Conservation (phyloP, 2,329 filamentous ascomycete genomes). For the Ceratocystis harringtonii region DNA sequence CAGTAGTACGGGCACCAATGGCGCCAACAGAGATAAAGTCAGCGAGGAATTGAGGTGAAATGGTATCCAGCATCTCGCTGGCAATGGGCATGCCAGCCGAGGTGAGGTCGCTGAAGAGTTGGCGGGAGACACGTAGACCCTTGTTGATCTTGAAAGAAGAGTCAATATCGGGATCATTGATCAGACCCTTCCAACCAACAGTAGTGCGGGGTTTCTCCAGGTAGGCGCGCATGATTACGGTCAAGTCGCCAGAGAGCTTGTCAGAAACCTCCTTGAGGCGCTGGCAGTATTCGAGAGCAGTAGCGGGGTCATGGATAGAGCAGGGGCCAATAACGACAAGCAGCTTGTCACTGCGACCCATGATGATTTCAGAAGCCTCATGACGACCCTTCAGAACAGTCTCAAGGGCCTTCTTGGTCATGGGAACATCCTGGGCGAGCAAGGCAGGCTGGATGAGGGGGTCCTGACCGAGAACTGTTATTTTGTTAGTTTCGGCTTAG, state of each 20-base stretch:
- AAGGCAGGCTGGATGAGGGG: slow-evolving; percentile 85
- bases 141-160: slow-evolving; percentile 99
- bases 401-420: slow-evolving; percentile 39
- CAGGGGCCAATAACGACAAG: slow-evolving; percentile 91
- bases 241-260: slow-evolving; percentile 68
- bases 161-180: slow-evolving; percentile 98
- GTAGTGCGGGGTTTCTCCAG: slow-evolving; percentile 97
- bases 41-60: slow-evolving; percentile 92
- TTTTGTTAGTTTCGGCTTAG: neutral
- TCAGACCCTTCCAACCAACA: slow-evolving; percentile 96
- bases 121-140: slow-evolving; percentile 77
- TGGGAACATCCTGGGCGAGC: slow-evolving; percentile 79
- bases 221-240: slow-evolving; percentile 96
- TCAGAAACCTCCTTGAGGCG: slow-evolving; percentile 63
- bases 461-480: slow-evolving; percentile 70
- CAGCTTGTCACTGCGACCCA: slow-evolving; percentile 41
- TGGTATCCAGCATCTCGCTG: slow-evolving; percentile 96
- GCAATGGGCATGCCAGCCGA: slow-evolving; percentile 82
- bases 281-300: slow-evolving; percentile 75
- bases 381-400: slow-evolving; percentile 48
- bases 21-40: slow-evolving; percentile 92
- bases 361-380: slow-evolving; percentile 54
- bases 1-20: slow-evolving; percentile 89
- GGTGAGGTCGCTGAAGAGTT: slow-evolving; percentile 87
- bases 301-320: slow-evolving; percentile 86